phyloP scores from a whole-genome alignment of 169 alveolate genomes.

The Cytauxzoon felis region DNA sequence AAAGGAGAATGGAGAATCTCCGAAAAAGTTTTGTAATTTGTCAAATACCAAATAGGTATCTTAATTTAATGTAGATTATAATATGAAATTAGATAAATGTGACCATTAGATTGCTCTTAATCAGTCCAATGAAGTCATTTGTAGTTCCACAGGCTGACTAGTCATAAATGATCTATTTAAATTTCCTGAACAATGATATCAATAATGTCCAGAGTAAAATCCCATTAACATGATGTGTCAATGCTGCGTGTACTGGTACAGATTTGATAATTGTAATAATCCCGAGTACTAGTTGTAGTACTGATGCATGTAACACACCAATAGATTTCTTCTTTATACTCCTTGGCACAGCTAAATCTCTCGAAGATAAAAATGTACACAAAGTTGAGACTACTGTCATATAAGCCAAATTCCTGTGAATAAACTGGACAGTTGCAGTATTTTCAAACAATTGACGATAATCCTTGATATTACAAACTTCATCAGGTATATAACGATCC shows the following conservation, averaged over 20 bases:
- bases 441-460: constrained; percentile 68
- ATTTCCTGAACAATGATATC: constrained; percentile 41
- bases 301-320: constrained; percentile 62
- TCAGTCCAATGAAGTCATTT: no score
- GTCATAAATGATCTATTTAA: not conserved
- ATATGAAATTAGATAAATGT: no score
- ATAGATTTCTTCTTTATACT: constrained; percentile 48
- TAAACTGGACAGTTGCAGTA: constrained; percentile 78
- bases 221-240: constrained; percentile 73
- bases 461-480: constrained; percentile 43
- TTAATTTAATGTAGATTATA: no score
- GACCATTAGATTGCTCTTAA: no score
- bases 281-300: constrained; percentile 69
- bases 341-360: constrained; percentile 28
- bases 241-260: constrained; percentile 71
- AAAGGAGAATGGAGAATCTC: no score
- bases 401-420: constrained; percentile 81
- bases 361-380: constrained; percentile 27
- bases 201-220: constrained; percentile 66
- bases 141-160: not conserved
- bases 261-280: constrained; percentile 59
- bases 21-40: no score
- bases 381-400: constrained; percentile 39
- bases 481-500: constrained; percentile 75
- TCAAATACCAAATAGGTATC: no score